These are phyloP conservation scores for Komagataella pastoris DNA, from an alignment of 805 yeast species.

Conservation along the genomic window DNA sequence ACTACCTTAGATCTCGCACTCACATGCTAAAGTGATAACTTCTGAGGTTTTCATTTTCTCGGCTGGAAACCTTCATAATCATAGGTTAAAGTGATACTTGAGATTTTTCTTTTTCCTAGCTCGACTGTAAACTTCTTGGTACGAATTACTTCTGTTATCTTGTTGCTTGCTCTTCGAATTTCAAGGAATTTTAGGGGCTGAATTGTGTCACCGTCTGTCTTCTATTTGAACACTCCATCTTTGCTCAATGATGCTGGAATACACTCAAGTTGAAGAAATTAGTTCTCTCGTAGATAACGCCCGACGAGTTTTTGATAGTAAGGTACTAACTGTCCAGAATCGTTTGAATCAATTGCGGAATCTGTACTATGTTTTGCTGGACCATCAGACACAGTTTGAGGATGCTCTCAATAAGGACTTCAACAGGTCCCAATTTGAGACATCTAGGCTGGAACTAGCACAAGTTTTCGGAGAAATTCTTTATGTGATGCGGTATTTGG, in stretches of 20 bases:
- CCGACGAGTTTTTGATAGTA: background rate
- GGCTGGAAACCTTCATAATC: no score
- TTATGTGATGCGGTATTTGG: slow-evolving; percentile 43
- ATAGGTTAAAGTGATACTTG: no score
- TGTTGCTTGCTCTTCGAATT: background rate
- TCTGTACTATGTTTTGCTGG: slow-evolving; percentile 49
- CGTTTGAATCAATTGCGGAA: slow-evolving; percentile 55
- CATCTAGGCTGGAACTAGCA: slow-evolving; percentile 42
- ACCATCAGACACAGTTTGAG: slow-evolving; percentile 38
- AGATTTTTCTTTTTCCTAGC: no score
- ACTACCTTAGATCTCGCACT: background rate
- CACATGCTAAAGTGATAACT: no score
- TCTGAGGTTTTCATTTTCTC: no score
- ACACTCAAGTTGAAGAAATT: background rate
- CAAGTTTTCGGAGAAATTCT: slow-evolving; percentile 41
- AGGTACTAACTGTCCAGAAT: slow-evolving; percentile 24
- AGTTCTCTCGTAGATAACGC: background rate
- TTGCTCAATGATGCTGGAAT: background rate
- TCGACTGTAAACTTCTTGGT: no score
- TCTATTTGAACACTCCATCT: background rate
- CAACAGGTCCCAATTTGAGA: slow-evolving; percentile 50
- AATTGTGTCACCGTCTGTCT: background rate
- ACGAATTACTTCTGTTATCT: no score
- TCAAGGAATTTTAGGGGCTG: background rate
- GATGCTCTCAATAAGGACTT: slow-evolving; percentile 57